Conservation (phyloP, 768 basidiomycete species). For the Amanita pallidorosea region DNA sequence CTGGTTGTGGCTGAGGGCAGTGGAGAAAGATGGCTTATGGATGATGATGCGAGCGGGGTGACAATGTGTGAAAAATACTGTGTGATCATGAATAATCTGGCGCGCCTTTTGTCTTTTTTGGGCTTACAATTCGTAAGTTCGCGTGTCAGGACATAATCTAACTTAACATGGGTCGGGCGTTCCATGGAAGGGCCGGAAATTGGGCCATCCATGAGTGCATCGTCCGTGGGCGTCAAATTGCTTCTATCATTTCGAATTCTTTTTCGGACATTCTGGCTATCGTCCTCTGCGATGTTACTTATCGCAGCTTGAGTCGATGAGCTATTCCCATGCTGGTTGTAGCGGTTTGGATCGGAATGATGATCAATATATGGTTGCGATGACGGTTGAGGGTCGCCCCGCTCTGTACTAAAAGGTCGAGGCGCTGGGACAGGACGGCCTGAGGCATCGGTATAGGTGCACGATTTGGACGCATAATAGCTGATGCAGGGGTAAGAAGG, state of each 20-base stretch:
- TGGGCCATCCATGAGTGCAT: constrained; percentile 29
- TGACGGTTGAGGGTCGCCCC: constrained; percentile 18
- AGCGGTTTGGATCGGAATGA: constrained; percentile 10
- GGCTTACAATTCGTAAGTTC: constrained; percentile 66
- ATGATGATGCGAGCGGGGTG: constrained; percentile 69
- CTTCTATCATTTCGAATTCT: constrained; percentile 36
- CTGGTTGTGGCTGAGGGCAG: constrained; percentile 51
- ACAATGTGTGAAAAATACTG: constrained; percentile 77
- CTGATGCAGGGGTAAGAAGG: constrained; percentile 24
- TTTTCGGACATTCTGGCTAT: constrained; percentile 30
- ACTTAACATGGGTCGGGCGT: constrained; percentile 30
- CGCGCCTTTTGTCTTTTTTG: constrained; percentile 6
- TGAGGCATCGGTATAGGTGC: constrained; percentile 71
- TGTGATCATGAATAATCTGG: constrained; percentile 4
- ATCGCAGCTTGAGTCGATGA: constrained; percentile 8
- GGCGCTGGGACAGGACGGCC: constrained; percentile 76
- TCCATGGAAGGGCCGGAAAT: constrained; percentile 25
- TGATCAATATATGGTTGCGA: constrained; percentile 11
- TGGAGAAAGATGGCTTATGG: constrained; percentile 70
- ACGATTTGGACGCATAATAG: constrained; percentile 73
- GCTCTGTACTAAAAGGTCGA: constrained; percentile 35
- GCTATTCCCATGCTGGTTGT: constrained; percentile 13
- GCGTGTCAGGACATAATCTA: constrained; percentile 55
- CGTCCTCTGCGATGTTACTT: constrained; percentile 29
- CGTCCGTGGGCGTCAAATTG: constrained; percentile 24